phyloP scores from a whole-genome alignment of 1,284 basidiomycete species.

The Peniophora sp. region DNA sequence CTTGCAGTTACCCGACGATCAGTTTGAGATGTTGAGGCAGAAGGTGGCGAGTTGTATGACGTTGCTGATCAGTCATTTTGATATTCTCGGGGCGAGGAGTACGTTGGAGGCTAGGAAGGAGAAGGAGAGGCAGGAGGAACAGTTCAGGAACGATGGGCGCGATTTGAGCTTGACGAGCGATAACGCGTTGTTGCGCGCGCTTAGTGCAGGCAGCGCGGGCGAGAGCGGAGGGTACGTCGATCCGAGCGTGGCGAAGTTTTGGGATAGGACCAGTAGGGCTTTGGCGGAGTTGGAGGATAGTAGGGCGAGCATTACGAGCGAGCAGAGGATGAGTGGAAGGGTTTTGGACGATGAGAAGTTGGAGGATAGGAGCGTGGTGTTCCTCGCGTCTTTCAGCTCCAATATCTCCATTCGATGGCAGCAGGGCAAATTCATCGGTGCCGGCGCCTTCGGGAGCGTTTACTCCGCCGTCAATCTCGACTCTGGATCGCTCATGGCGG shows the following conservation, averaged over 20 bases:
- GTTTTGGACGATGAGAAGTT: conserved; percentile 88
- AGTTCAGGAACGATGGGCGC: conserved; percentile 54
- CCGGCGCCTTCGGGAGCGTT: conserved; percentile 97
- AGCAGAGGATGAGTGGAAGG: conserved; percentile 76
- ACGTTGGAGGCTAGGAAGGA: conserved; percentile 84
- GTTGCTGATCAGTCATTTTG: conserved; percentile 93
- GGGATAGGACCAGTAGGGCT: conserved; percentile 59
- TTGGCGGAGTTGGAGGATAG: conserved; percentile 59
- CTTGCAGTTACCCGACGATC: conserved; percentile 78
- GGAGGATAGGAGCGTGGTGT: conserved; percentile 87
- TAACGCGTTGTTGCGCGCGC: conserved; percentile 21
- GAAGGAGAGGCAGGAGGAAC: conserved; percentile 76
- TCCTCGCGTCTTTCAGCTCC: conserved; percentile 87
- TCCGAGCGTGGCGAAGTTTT: conserved; percentile 60
- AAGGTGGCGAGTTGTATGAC: conserved; percentile 98
- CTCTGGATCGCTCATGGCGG: conserved; percentile 95
- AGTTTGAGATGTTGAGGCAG: conserved; percentile 84
- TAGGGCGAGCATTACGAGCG: conserved; percentile 52
- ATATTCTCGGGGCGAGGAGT: conserved; percentile 91
- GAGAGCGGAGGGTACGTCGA: conserved; percentile 40
- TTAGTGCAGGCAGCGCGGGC: conserved; percentile 3
- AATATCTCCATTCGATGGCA: conserved; percentile 99
- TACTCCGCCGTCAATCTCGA: conserved; percentile 97
- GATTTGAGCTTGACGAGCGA: conserved; percentile 23
- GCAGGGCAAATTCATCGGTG: conserved; percentile 95